Conservation (phyloP, 371 early-diverging fungal species). For the Apophysomyces elegans region DNA sequence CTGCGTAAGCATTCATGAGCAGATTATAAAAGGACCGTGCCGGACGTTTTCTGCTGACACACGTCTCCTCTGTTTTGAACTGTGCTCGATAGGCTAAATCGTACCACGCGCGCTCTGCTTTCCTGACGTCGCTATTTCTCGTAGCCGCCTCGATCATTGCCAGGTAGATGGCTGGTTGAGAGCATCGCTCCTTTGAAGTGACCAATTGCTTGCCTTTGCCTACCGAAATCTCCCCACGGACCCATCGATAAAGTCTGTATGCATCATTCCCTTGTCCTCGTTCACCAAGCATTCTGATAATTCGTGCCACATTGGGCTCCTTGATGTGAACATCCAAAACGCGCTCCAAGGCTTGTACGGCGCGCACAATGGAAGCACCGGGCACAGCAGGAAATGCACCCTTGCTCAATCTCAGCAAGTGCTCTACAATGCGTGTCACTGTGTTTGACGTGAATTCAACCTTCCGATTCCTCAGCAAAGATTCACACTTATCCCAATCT, state of each 20-base stretch:
- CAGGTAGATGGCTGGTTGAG: conserved; percentile 21
- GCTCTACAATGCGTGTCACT: conserved; percentile 24
- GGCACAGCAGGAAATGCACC: conserved; percentile 17
- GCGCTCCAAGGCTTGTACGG: conserved; percentile 34
- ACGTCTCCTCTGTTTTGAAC: conserved; percentile 1
- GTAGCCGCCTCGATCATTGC: conserved; percentile 42
- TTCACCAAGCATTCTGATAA: conserved; percentile 38
- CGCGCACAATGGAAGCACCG: conserved; percentile 24
- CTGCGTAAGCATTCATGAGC: conserved; percentile 79
- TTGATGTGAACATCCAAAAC: conserved; percentile 26
- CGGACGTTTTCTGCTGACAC: conserved; percentile 38
- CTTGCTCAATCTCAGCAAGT: conserved; percentile 19
- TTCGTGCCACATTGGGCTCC: conserved; percentile 21
- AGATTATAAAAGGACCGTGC: conserved; percentile 68
- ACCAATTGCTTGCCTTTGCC: conserved; percentile 1
- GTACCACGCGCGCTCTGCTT: conserved; percentile 34
- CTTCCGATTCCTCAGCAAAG: conserved; percentile 9
- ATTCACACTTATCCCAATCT: conserved; percentile 20
- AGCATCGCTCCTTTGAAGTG: conserved; percentile 15
- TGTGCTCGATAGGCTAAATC: conserved; percentile 34
- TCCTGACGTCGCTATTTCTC: conserved; percentile 28
- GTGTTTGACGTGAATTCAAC: conserved; percentile 34
- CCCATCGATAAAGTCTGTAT: conserved; percentile 33
- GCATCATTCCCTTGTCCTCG: conserved; percentile 33
- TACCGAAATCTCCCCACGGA: conserved; percentile 17